Evolutionary conservation across 805 yeast species (phyloP), one percentile per base, ranked within the genome.

Genomic region (Cyberlindnera mrakii): DNA sequence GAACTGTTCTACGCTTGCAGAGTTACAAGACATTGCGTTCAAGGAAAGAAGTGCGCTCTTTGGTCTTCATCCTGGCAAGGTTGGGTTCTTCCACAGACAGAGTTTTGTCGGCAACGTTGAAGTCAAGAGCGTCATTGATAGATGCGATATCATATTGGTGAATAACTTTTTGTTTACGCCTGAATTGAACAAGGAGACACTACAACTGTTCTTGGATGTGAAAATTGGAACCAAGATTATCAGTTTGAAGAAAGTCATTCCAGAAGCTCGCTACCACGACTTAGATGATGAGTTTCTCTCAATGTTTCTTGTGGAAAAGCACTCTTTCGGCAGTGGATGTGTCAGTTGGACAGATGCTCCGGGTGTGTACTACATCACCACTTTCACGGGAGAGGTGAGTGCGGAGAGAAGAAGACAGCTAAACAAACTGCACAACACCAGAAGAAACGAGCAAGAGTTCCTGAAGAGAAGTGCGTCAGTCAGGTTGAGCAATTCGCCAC

Each of bases 281-380:
- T 62, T 65, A 40, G 74, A 78, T 29, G 73, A 75, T 46, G 59
- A 78, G 30, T 74, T 86, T 13, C 65, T 87, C 48, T 87, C 82
- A 55, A 70, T 80, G 53, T 67, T 88, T 43, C 67, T 67, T 34
- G 88, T 86, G 5, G 77, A 77, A 43, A 77, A 75, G 51, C 78
- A 68, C 48, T 74, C 75, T 55, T 82, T 88, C 50, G 80, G 76
- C 15, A 74, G 76, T 42, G 78, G 80, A 43, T 77, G 89, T 35
- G 96, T 90, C 8, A 84, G 95, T 37, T 89, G 97, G 97, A 88
- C 96, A 0, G 70, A 68, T 47, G 80, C 82, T 6, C 87, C 85
- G 38, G 88, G 88, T 42, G 79, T 77, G 9, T 89, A 85, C 62
- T 90, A 76, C 60, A 77, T 90, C 7, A 77, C 93, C n/a, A 56